Evolutionary conservation across 176 grass and related monocot genomes (phyloP), one percentile per base, ranked within the genome.

Genomic region (Oryza glumipatula): DNA sequence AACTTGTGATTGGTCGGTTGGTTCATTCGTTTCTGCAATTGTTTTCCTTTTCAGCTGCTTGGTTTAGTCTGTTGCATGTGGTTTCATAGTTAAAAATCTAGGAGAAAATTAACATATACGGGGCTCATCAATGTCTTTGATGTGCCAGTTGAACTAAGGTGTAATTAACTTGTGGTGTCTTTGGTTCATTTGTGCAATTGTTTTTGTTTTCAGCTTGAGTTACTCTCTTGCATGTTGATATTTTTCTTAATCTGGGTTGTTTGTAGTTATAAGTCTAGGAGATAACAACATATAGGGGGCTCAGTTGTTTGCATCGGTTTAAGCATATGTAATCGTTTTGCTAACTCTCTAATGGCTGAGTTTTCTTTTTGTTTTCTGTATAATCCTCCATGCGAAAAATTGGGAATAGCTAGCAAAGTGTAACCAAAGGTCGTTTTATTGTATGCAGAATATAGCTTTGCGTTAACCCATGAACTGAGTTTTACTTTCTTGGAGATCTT

Each of bases 371-470:
- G 70, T 58, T 13, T 44, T 46, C 17, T 36, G 10, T 67, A 44
- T 67, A 17, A 67, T 84, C 58, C 66, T 0, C 3, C 60, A 9
- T 84, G 26, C 36, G 45, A 8, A 9, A 86, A 80, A 66, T 79
- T 17, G 70, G 69, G n/a, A 32, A 35, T 66, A 73, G 11, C 16
- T 66, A 73, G 11, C 16, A 56, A 68, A 79, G 9, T 73, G 10
- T 12, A 77, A 43, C 44, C 39, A 16, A 80, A 32, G 70, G 61
- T 74, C 69, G 46, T 89, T 82, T 89, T 76, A 89, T 89, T 89
- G 67, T 89, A 89, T 89, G 88, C 83, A 73, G 19, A 84, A 46
- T 65, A 66, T 7, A 77, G 15, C 66, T 72, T 72, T 64, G 30
- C 19, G 5, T 78, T 64, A 72, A 72, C 15, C 8, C 56, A 82